These are phyloP conservation scores for Scutellaria baicalensis DNA, from an alignment of 257 asterid species.

Conservation along the genomic window DNA sequence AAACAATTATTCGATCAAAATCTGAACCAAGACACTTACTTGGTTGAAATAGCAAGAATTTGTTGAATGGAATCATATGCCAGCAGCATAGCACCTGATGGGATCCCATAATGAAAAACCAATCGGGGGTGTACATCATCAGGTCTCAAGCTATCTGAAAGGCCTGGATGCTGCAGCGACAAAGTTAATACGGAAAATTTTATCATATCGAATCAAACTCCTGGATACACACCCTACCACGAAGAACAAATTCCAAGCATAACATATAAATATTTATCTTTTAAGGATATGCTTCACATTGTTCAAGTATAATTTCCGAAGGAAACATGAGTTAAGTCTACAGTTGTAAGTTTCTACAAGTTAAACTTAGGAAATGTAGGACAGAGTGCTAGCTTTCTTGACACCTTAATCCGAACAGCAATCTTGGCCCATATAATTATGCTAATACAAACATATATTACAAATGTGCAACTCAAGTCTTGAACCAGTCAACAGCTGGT, in stretches of 20 bases:
- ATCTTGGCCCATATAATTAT: too few species aligned
- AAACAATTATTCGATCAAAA: neutral
- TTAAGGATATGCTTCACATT: neutral
- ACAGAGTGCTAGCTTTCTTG: too few species aligned
- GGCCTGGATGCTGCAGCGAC: slow-evolving; percentile 60
- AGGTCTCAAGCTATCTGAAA: slow-evolving; percentile 53
- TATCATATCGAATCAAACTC: neutral
- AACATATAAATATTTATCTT: too few species aligned
- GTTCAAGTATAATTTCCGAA: neutral
- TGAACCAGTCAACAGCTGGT: too few species aligned
- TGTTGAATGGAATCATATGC: slow-evolving; percentile 61
- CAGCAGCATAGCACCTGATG: slow-evolving; percentile 52
- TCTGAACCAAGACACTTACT: slow-evolving; percentile 31
- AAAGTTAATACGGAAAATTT: neutral
- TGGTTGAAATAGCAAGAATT: slow-evolving; percentile 72
- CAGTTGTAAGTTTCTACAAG: too few species aligned
- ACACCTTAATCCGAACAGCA: too few species aligned
- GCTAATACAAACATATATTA: too few species aligned
- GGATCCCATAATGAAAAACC: slow-evolving; percentile 83
- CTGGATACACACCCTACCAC: neutral
- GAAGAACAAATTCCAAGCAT: neutral
- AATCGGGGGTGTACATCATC: slow-evolving; percentile 58
- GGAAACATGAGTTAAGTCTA: neutral
- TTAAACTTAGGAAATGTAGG: too few species aligned
- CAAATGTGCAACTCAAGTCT: neutral